Conservation (phyloP, 2,329 filamentous ascomycete species). For the Penicillium expansum region DNA sequence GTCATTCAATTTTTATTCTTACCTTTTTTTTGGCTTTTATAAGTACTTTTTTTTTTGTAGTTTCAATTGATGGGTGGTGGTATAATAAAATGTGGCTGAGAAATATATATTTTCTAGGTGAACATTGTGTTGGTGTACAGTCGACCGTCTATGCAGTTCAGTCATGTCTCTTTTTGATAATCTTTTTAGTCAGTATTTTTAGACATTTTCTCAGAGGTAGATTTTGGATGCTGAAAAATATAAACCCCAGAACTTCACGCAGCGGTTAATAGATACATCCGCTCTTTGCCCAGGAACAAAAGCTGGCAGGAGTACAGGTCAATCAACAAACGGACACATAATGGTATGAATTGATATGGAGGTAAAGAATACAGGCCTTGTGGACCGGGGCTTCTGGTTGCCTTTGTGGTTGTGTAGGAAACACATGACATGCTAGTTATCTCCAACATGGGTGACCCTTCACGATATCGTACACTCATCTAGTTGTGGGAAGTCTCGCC, state of each 20-base stretch:
- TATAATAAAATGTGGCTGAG: neutral
- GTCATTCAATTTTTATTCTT: no score
- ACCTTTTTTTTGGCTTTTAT: no score
- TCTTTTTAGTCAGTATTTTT: neutral
- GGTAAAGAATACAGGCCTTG: neutral
- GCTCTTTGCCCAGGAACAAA: neutral
- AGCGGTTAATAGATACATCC: neutral
- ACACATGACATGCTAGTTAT: neutral
- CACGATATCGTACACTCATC: neutral
- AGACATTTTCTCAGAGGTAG: no score
- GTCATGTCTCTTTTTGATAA: neutral
- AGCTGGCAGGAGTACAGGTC: neutral
- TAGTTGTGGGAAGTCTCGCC: neutral
- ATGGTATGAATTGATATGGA: neutral
- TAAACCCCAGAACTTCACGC: no score
- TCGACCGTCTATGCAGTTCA: neutral
- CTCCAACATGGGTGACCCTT: neutral
- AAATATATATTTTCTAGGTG: neutral
- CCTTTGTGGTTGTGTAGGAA: neutral
- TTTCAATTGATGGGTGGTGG: neutral
- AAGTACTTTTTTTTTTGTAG: no score
- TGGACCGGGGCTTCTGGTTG: neutral
- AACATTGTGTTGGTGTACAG: no score
- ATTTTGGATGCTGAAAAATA: neutral
- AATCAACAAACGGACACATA: neutral